A percentile compares a stretch with the other conserved stretches of the same genome.
Evolutionary conservation across 768 basidiomycete genomes (phyloP).

Genomic region (Leccinum variicolor): DNA sequence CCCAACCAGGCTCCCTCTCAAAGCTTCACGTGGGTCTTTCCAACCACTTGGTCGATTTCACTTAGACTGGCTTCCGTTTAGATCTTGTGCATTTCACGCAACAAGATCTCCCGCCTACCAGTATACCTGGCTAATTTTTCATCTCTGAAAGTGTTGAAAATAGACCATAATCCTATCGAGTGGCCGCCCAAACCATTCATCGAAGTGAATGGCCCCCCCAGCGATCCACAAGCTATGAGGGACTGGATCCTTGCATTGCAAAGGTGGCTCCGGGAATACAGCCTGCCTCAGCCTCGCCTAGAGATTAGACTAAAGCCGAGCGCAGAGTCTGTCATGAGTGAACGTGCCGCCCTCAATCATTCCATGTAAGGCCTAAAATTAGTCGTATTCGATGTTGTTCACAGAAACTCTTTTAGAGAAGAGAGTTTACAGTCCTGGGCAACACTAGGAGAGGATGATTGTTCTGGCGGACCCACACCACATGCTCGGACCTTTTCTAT

Average conservation of each 20-base stretch:
- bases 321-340: conserved; percentile 50
- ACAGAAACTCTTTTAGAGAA: conserved; percentile 30
- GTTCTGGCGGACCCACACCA: conserved; percentile 38
- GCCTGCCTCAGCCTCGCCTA: conserved; percentile 27
- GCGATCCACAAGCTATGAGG: conserved; percentile 52
- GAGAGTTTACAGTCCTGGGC: conserved; percentile 44
- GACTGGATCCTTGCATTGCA: conserved; percentile 73
- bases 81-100: conserved; percentile 86
- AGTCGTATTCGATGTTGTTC: not conserved
- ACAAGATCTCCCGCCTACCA: conserved; percentile 79
- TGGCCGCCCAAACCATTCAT: conserved; percentile 77
- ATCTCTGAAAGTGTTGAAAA: conserved; percentile 72
- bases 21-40: conserved; percentile 60
- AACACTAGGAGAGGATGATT: conserved; percentile 36
- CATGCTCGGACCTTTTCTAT: conserved; percentile 61
- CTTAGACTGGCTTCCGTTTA: conserved; percentile 27
- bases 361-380: conserved; percentile 25
- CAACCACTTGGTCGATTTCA: not conserved
- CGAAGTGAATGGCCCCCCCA: conserved; percentile 38
- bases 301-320: conserved; percentile 34
- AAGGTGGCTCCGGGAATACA: conserved; percentile 67
- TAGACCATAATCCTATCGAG: conserved; percentile 90
- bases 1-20: conserved; percentile 72
- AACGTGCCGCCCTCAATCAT: conserved; percentile 35
- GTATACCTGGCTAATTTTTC: conserved; percentile 71